A percentile compares a stretch with the other conserved stretches of the same genome.
These are phyloP conservation scores for Umbellularia californica DNA, from an alignment of 164 flowering plant genomes.

Conservation along the genomic window DNA sequence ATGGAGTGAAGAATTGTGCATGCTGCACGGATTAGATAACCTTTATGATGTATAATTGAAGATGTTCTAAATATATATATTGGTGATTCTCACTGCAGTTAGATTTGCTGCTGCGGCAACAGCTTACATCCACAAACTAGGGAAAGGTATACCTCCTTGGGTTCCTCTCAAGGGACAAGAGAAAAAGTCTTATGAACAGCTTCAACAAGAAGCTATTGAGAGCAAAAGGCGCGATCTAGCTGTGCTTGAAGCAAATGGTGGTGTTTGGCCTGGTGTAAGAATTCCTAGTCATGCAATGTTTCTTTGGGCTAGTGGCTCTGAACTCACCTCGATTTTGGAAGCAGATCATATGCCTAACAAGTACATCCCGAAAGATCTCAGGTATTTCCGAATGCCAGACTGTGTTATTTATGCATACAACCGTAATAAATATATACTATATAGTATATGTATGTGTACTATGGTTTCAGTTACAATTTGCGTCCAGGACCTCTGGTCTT, in stretches of 20 bases:
- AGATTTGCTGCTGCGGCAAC: constrained; percentile 87
- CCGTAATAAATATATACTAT: too few relatives aligned
- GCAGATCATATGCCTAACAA: constrained; percentile 95
- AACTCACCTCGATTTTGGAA: constrained; percentile 67
- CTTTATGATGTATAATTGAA: not conserved
- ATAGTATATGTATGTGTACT: too few relatives aligned
- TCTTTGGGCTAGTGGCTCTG: constrained; percentile 98
- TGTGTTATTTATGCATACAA: too few relatives aligned
- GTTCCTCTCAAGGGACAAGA: constrained; percentile 84
- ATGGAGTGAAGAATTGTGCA: too few relatives aligned
- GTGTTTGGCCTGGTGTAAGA: constrained; percentile 89
- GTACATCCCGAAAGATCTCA: constrained; percentile 79
- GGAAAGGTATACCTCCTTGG: constrained; percentile 92
- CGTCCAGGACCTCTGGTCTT: too few relatives aligned
- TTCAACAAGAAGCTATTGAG: constrained; percentile 88
- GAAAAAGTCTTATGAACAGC: constrained; percentile 72
- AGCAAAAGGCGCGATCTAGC: constrained; percentile 84
- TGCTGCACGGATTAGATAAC: not conserved
- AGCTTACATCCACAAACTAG: constrained; percentile 68
- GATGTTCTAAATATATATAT: constrained; percentile 1
- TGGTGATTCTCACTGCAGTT: constrained; percentile 39
- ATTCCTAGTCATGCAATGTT: constrained; percentile 85
- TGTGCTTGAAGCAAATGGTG: constrained; percentile 79
- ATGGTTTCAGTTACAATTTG: too few relatives aligned
- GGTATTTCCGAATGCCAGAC: constrained; percentile 31